Base-by-base conservation (phyloP, 495 filamentous ascomycete genomes). In the Trypethelium eluteriae region DNA sequence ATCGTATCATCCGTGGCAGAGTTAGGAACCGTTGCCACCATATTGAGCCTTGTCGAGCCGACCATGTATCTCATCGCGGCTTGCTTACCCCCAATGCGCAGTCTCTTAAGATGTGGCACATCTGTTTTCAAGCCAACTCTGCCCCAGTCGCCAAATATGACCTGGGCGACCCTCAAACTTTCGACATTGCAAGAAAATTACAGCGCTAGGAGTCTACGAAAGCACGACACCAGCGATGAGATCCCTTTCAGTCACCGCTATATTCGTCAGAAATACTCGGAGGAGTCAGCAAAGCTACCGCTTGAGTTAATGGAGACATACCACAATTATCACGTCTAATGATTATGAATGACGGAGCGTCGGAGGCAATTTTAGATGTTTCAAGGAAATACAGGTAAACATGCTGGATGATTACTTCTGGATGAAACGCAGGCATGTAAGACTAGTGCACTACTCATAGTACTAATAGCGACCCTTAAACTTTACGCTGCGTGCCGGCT, bases 41-140 rank as follows among this genome's bases (percentile, higher is more conserved):
- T 53, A 16, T 18, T 53, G 18, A 53, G 10, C 49, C 49, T 53
- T 18, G 49, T 53, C 49, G 49, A 53, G n/a, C 49, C 49, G 18
- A 53, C 49, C 49, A 53, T 53, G 49, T 53, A 53, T 25, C 49
- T 53, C 11, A 53, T 53, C 18, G 49, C 49, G 18, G 49, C 49
- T 16, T 53, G 49, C 49, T 2, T 53, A 18, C 49, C 49, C 5
- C 49, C 49, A n/a, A 53, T 53, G n/a, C 9, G 49, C 16, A 53
- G 49, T n/a, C 49, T 53, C 49, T 5, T 53, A 16, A 16, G 11
- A 5, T 25, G 49, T n/a, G 10, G 49, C 18, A 9, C 5, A 14
- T 5, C 5, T 53, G n/a, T n/a, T 1, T n/a, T 11, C 49, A 53
- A 53, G 49, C 12, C 49, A 9, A 53, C 11, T 25, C 49, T 2